Evolutionary conservation across 192 early-diverging fungal genomes (phyloP), one percentile per base, ranked within the genome.

Genomic region (Rhizophagus sp.): DNA sequence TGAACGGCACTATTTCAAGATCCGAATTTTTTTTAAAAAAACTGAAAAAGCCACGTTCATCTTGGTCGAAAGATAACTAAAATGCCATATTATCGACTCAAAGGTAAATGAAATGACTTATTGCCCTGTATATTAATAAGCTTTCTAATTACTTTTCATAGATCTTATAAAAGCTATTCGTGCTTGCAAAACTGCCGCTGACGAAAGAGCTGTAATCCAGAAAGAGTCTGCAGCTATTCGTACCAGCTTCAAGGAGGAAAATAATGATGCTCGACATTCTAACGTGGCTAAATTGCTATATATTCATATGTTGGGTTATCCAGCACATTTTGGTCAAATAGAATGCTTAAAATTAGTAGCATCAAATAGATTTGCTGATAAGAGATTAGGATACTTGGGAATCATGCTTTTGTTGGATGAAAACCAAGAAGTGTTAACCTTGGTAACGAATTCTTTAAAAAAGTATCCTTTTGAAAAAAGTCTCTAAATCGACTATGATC

Each of bases 311-410:
- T 91, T 99, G 24, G 97, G 98, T 24, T 98, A 98, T 80, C 97
- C 97, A 41, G 98, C 97, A 34, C 98, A 99, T 83, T 99, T 99
- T 86, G 98, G 98, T 27, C 98, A 99, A 87, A 97, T 99, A 62
- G 98, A 99, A 84, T 99, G 98, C 83, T 86, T 99, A 47, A 99
- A 99, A 86, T 86, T 99, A 62, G 97, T 95, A 7, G 98, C 97
- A 30, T 96, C 94, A 19, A 91, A 95, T 24, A 87, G 92, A 79
- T 99, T 97, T 85, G 90, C 96, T 12, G 98, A 99, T 85, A 99
- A 99, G 84, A 91, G 97, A 73, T 86, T 99, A n/a, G 97, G 97
- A 8, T 99, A 99, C 84, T 90, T 99, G 41, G 98, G 98, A 36
- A 98, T 96, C 74, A 96, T 97, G 94, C 90, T 99, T 68, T 86